phyloP scores from a whole-genome alignment of 352 stramenopile genomes.

The Aphanomyces euteiches region DNA sequence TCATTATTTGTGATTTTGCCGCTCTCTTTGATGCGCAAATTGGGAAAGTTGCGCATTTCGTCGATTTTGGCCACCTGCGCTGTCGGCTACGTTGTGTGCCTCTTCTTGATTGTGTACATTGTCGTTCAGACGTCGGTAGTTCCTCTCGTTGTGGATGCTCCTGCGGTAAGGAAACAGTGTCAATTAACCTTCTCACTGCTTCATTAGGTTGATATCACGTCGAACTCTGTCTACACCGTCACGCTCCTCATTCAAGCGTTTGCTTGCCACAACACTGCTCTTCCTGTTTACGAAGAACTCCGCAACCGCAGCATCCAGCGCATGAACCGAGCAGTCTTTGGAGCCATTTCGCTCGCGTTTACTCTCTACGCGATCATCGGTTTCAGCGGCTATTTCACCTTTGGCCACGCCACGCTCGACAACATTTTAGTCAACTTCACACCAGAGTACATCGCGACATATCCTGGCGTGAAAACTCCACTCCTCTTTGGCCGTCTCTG shows the following conservation, averaged over 20 bases:
- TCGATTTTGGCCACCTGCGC: slow-evolving; percentile 62
- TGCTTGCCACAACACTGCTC: slow-evolving; percentile 70
- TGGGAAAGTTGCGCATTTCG: slow-evolving; percentile 59
- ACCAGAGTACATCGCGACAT: slow-evolving; percentile 47
- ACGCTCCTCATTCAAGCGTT: slow-evolving; percentile 72
- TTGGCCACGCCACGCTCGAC: slow-evolving; percentile 56
- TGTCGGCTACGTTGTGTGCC: slow-evolving; percentile 63
- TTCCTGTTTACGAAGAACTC: slow-evolving; percentile 75
- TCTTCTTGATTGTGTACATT: slow-evolving; percentile 54
- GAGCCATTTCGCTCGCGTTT: slow-evolving; percentile 60
- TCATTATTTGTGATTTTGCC: slow-evolving; percentile 48
- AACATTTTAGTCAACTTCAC: slow-evolving; percentile 79
- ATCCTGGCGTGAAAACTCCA: slow-evolving; percentile 44
- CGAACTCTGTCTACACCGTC: slow-evolving; percentile 65
- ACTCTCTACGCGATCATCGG: slow-evolving; percentile 67
- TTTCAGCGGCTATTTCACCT: slow-evolving; percentile 67
- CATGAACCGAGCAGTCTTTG: slow-evolving; percentile 63
- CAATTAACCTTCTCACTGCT: no score
- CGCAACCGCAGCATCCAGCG: slow-evolving; percentile 45
- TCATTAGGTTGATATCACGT: slow-evolving; percentile 54
- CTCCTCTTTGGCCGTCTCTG: slow-evolving; percentile 56
- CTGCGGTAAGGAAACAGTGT: slow-evolving; percentile 25
- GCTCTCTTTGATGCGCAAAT: slow-evolving; percentile 51
- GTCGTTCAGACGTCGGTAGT: slow-evolving; percentile 33
- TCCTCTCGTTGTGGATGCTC: slow-evolving; percentile 32